These are phyloP conservation scores for Hanseniaspora sp. DNA, from an alignment of 1,139 yeast genomes.

Conservation along the genomic window DNA sequence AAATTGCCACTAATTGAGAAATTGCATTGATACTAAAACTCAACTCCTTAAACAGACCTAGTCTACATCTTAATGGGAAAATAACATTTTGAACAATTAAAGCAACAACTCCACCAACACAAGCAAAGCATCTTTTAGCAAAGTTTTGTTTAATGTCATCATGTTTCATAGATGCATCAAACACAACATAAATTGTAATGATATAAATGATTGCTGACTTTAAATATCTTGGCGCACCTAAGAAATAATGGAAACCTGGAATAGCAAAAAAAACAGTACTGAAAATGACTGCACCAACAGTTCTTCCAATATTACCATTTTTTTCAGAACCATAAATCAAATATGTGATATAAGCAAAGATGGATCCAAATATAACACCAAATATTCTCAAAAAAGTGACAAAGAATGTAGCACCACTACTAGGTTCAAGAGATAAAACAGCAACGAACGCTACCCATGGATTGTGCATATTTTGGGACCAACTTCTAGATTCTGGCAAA, in stretches of 20 bases:
- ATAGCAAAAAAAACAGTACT: conserved; percentile 29
- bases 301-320: conserved; percentile 35
- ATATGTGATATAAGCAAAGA: conserved; percentile 40
- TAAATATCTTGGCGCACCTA: conserved; percentile 36
- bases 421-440: conserved; percentile 39
- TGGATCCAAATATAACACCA: conserved; percentile 39
- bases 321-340: conserved; percentile 33
- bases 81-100: conserved; percentile 35
- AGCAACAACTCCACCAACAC: conserved; percentile 42
- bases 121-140: conserved; percentile 41
- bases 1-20: conserved; percentile 31
- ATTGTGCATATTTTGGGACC: conserved; percentile 39
- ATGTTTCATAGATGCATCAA: conserved; percentile 34
- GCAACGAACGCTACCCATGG: conserved; percentile 46
- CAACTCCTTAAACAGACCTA: conserved; percentile 34
- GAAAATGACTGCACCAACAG: conserved; percentile 32
- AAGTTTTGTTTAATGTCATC: conserved; percentile 37
- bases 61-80: conserved; percentile 41
- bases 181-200: conserved; percentile 38
- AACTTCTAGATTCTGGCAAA: conserved; percentile 34
- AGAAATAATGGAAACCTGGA: conserved; percentile 36
- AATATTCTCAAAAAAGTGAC: conserved; percentile 38
- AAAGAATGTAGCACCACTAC: conserved; percentile 42
- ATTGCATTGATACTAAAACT: conserved; percentile 34
- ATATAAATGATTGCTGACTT: conserved; percentile 42